Percentiles rank a stretch among this genome's conserved stretches.
Evolutionary conservation across 495 filamentous ascomycete species (phyloP).

Genomic region (Neurospora tetraspora): DNA sequence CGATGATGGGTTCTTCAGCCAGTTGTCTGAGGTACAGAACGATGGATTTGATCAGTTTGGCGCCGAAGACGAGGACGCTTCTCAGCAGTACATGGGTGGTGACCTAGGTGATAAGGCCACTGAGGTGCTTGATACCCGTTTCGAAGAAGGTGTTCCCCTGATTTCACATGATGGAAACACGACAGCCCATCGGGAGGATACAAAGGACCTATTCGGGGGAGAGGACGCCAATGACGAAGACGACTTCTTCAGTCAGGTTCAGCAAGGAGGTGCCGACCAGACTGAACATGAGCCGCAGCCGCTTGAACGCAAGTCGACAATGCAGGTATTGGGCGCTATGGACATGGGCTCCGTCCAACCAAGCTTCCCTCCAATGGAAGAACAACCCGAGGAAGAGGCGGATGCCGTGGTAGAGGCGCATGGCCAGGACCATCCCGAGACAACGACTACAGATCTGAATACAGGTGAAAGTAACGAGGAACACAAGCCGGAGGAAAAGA

Average conservation of each 20-base stretch:
- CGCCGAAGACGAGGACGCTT: not conserved
- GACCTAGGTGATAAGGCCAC: conserved; percentile 27
- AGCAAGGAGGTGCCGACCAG: conserved; percentile 7
- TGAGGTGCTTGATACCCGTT: conserved; percentile 38
- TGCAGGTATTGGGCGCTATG: conserved; percentile 39
- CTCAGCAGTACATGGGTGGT: conserved; percentile 23
- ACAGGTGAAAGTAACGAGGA: conserved; percentile 1
- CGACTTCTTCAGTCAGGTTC: conserved; percentile 41
- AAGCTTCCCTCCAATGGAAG: conserved; percentile 24
- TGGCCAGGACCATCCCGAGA: not conserved
- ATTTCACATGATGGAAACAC: conserved; percentile 27
- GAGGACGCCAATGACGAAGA: conserved; percentile 31
- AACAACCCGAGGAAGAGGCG: conserved; percentile 18
- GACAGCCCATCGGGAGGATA: conserved; percentile 1
- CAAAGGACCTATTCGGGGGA: conserved; percentile 28
- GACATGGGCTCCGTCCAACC: conserved; percentile 14
- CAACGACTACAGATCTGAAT: not conserved
- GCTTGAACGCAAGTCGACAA: conserved; percentile 49
- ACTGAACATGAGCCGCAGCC: conserved; percentile 13
- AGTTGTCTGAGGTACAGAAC: conserved; percentile 14
- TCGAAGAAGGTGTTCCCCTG: conserved; percentile 51
- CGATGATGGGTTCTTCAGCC: conserved; percentile 7
- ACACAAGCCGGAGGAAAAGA: conserved; percentile 16
- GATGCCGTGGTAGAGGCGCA: conserved; percentile 5
- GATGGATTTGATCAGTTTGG: conserved; percentile 17